A percentile compares a stretch with the other conserved stretches of the same genome.
These are phyloP conservation scores for Pterocarpus santalinus DNA, from an alignment of 306 rosid genomes.

Conservation along the genomic window DNA sequence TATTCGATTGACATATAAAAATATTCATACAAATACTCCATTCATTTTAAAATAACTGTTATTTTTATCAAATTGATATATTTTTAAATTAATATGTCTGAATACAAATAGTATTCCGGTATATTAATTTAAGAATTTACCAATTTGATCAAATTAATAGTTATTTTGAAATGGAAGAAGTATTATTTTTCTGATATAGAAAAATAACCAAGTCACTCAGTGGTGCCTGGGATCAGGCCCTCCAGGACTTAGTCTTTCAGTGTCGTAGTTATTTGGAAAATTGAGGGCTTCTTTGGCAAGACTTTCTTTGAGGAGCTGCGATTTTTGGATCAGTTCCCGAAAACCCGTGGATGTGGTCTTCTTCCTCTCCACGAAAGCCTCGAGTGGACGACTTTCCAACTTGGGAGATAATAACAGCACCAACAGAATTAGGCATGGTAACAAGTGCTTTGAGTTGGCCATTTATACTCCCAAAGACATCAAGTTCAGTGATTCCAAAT, in stretches of 20 bases:
- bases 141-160: too few relatives aligned
- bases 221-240: slow-evolving; percentile 63
- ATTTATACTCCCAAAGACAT: slow-evolving; percentile 9
- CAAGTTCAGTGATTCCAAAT: slow-evolving; percentile 39
- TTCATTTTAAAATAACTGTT: too few relatives aligned
- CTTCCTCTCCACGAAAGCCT: slow-evolving; percentile 30
- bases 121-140: too few relatives aligned
- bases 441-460: slow-evolving; percentile 44
- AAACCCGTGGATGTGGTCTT: slow-evolving; percentile 21
- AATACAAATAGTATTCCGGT: too few relatives aligned
- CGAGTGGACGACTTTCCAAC: slow-evolving; percentile 47
- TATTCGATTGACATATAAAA: too few relatives aligned
- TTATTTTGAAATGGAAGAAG: too few relatives aligned
- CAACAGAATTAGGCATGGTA: slow-evolving; percentile 17
- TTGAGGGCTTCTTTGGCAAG: background rate
- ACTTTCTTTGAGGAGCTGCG: slow-evolving; percentile 40
- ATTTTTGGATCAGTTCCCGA: slow-evolving; percentile 37
- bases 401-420: slow-evolving; percentile 34
- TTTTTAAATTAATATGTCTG: too few relatives aligned
- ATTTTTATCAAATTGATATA: too few relatives aligned
- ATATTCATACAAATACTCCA: too few relatives aligned
- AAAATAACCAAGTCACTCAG: slow-evolving; percentile 1
- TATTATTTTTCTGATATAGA: too few relatives aligned
- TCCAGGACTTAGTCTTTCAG: slow-evolving; percentile 53
- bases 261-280: slow-evolving; percentile 16